phyloP scores from a whole-genome alignment of 2,329 filamentous ascomycete genomes.

The Didymella keratinophila region DNA sequence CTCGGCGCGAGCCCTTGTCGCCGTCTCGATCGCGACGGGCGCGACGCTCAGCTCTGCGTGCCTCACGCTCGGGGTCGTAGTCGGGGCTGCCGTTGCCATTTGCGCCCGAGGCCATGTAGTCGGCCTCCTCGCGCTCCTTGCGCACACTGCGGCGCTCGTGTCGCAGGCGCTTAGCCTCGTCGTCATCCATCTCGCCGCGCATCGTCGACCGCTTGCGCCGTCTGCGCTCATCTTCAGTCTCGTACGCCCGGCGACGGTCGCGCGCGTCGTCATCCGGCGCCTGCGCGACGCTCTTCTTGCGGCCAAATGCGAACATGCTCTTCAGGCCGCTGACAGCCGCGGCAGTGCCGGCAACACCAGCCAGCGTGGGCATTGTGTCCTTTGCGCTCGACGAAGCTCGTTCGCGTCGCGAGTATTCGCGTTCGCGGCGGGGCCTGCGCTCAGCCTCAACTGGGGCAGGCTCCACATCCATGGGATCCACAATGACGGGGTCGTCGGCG shows the following conservation, averaged over 20 bases:
- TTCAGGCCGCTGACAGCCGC: constrained; percentile 63
- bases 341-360: constrained; percentile 41
- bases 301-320: constrained; percentile 58
- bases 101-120: constrained; percentile 37
- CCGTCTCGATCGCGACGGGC: constrained; percentile 41
- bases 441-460: constrained; percentile 57
- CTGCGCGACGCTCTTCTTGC: constrained; percentile 41
- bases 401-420: constrained; percentile 50
- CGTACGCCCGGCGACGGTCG: constrained; percentile 46
- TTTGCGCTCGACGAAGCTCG: constrained; percentile 70
- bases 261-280: constrained; percentile 39
- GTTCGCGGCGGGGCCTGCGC: constrained; percentile 52
- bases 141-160: constrained; percentile 48
- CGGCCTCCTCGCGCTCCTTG: constrained; percentile 37
- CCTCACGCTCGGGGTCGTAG: constrained; percentile 48
- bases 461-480: constrained; percentile 49
- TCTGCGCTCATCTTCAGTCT: constrained; percentile 49
- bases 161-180: constrained; percentile 49
- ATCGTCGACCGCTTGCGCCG: constrained; percentile 50
- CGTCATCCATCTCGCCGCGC: constrained; percentile 45
- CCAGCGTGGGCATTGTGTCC: constrained; percentile 54
- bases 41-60: constrained; percentile 47
- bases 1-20: constrained; percentile 47
- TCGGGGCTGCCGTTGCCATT: constrained; percentile 43
- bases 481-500: constrained; percentile 55